Base-by-base conservation (phyloP, 2,329 filamentous ascomycete genomes). In the Trichoderma sp. region DNA sequence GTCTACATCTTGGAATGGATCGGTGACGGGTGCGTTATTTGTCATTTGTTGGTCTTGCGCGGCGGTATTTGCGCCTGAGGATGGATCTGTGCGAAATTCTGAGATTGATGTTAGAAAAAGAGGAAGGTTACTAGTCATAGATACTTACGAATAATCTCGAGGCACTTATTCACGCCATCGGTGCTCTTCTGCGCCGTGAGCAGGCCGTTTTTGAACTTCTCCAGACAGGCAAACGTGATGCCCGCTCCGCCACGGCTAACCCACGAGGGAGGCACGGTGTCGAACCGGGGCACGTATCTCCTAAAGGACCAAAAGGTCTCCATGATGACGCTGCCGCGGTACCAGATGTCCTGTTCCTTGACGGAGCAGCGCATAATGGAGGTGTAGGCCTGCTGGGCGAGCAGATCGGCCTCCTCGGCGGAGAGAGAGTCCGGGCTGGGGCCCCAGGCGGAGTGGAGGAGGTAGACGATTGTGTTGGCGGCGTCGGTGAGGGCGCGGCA, bases 161-260 rank as follows among this genome's bases (percentile, higher is more conserved):
- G 72, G 3, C 76, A 77, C 35, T 74, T 76, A 55, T 75, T 78
- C 21, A 76, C 74, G 14, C 74, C 70, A 60, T 79, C 73, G 19
- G 75, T 75, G 71, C 75, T 75, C 72, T 74, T 75, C 77, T 79
- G 73, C 10, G 79, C 78, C 55, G 78, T 76, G 40, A 82, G 79
- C 33, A 85, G 75, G 49, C 78, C 79, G 61, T 73, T 76, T 73
- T 78, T 85, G 82, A 83, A 87, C 43, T 80, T 76, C 40, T 80
- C 76, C 7, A 88, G 76, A 70, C 84, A 87, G 72, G 84, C 85
- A 70, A 84, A 84, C 5, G 82, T 82, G 37, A 86, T 77, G 61
- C 84, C 83, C 3, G 84, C 84, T 19, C 82, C 81, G 5, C 87
- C 79, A 1, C 85, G 82, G 70, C 83, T 80, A 3, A 82, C 80